Evolutionary conservation across 192 early-diverging fungal genomes (phyloP), one percentile per base, ranked within the genome.

Genomic region (Paraglomus occultum): DNA sequence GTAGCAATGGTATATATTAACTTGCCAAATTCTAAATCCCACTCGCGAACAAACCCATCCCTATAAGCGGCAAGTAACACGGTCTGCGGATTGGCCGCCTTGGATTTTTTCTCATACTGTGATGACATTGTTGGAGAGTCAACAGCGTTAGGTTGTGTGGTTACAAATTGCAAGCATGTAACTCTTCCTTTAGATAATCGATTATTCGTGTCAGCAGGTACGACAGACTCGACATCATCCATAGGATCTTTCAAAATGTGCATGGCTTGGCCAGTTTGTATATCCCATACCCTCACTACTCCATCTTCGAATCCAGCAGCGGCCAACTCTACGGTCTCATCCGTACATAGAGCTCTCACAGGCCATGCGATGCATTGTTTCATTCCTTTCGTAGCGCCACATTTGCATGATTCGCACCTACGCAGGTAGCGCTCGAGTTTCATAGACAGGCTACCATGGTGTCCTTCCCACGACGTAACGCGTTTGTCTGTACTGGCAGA

Each of bases 301-400:
- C 67, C 67, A 47, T 70, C 67, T 59, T 70, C 67, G 49, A 70
- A 70, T 38, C 67, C 67, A 38, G 67, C 67, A 12, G 67, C 67
- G 20, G 46, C 53, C 14, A 57, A 22, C 17, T 58, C 67, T 39
- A 49, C 20, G n/a, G 57, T 58, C 50, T 70, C 67, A 39, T 47
- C 58, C 53, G 50, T 59, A 42, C 67, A 70, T 23, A 70, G 38
- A 8, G 53, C 31, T 8, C 67, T 59, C 18, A 70, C 67, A 10
- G 67, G 67, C 67, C 67, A 70, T 9, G 67, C 47, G n/a, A 70
- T 70, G 20, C 67, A 70, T 18, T 49, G 46, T 38, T 70, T 70
- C 45, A 58, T 47, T 49, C 67, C 67, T 23, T 47, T 47, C 2
- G 67, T 70, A 15, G n/a, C 40, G 2, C 45, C 45, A 59, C 67